These are phyloP conservation scores for Gastrolobium bilobum DNA, from an alignment of 306 rosid species.

Conservation along the genomic window DNA sequence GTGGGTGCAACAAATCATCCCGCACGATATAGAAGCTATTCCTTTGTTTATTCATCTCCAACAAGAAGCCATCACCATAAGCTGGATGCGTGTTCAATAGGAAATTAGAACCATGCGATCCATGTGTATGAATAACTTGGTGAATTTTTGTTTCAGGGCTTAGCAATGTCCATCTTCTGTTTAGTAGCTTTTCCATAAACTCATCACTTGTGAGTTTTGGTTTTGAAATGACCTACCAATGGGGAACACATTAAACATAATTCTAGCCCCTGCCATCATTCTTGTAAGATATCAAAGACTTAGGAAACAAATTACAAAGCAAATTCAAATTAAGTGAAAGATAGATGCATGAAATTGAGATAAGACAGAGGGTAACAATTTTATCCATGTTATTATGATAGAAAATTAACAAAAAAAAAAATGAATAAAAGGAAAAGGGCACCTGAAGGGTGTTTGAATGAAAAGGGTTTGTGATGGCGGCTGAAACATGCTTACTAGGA, in stretches of 20 bases:
- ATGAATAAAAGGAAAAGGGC: neutral
- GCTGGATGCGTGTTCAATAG: slow-evolving; percentile 50
- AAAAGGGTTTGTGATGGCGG: slow-evolving; percentile 52
- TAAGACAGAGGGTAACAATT: neutral
- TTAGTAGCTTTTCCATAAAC: slow-evolving; percentile 62
- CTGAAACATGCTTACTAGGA: slow-evolving; percentile 40
- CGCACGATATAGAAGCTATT: slow-evolving; percentile 68
- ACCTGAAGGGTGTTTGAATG: slow-evolving; percentile 54
- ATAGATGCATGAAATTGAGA: neutral
- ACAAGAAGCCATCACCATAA: slow-evolving; percentile 47
- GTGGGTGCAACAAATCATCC: slow-evolving; percentile 95
- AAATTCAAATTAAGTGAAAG: neutral
- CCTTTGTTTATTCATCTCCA: slow-evolving; percentile 44
- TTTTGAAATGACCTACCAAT: slow-evolving; percentile 59
- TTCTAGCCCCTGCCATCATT: neutral
- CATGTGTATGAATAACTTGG: slow-evolving; percentile 53
- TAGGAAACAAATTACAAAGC: neutral
- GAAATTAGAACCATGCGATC: slow-evolving; percentile 40
- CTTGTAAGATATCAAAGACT: neutral
- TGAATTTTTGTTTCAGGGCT: slow-evolving; percentile 72
- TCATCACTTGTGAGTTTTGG: slow-evolving; percentile 58
- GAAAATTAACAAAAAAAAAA: neutral
- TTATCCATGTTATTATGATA: no score
- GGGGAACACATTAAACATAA: neutral
- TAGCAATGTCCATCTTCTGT: slow-evolving; percentile 79